Evolutionary conservation across 805 yeast genomes (phyloP).

Genomic region (Priceomyces carsonii): DNA sequence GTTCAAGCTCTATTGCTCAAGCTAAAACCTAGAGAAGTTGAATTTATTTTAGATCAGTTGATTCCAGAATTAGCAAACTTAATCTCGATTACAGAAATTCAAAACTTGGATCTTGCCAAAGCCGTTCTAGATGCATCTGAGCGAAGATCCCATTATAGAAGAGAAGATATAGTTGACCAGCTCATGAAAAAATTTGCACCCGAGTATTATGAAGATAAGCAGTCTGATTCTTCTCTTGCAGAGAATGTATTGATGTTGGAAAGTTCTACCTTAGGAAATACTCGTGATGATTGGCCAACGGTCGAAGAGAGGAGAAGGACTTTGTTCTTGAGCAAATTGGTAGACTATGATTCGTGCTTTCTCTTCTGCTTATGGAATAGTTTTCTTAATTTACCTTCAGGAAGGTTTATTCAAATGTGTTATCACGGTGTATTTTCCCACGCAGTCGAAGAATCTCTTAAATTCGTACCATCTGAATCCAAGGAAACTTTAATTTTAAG

Average conservation of each 20-base stretch:
- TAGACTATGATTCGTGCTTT: constrained; percentile 65
- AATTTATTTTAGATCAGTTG: constrained; percentile 59
- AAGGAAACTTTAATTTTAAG: constrained; percentile 54
- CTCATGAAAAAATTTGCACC: constrained; percentile 44
- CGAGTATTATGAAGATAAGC: constrained; percentile 26
- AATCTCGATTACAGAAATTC: constrained; percentile 48
- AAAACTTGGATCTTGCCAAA: constrained; percentile 70
- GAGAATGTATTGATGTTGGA: constrained; percentile 68
- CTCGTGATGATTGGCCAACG: constrained; percentile 89
- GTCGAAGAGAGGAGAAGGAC: constrained; percentile 84
- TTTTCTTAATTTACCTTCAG: constrained; percentile 59
- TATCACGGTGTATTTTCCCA: constrained; percentile 90
- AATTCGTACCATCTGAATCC: constrained; percentile 46
- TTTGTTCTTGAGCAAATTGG: constrained; percentile 68
- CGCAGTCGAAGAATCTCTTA: constrained; percentile 65
- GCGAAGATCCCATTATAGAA: constrained; percentile 55
- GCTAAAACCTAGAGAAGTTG: constrained; percentile 63
- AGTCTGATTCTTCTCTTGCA: constrained; percentile 42
- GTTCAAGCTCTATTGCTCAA: constrained; percentile 69
- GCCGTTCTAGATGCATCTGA: constrained; percentile 67
- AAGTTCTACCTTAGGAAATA: constrained; percentile 76
- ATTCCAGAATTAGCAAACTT: constrained; percentile 66
- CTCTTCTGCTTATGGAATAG: constrained; percentile 59
- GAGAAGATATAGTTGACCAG: constrained; percentile 56
- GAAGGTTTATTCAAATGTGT: constrained; percentile 70